Base-by-base conservation (phyloP, 2,329 filamentous ascomycete genomes). In the Coniochaeta ligniaria region DNA sequence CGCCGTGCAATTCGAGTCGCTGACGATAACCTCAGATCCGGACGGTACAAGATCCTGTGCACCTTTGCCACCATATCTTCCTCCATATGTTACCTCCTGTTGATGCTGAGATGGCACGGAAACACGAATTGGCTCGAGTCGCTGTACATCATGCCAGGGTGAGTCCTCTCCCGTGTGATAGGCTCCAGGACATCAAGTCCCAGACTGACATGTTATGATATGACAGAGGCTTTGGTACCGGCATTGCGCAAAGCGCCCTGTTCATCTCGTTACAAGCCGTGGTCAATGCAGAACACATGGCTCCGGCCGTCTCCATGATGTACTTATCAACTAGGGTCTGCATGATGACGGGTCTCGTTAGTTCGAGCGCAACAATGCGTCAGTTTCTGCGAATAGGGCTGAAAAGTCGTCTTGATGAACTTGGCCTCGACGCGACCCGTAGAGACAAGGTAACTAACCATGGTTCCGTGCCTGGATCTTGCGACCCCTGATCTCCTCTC, bases 41-140 rank as follows among this genome's bases (percentile, higher is more conserved):
- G 86, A 0, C 76, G 77, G 1, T 89, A 88, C 69, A 88, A 86
- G 62, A 63, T 69, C 0, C 74, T 86, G 0, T 74, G 85, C 0
- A 74, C 83, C 0, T 57, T 83, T 0, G 80, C 83, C 0, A 78
- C 81, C 0, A 58, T 82, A 0, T 72, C 79, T 1, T 80, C 83
- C 0, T 77, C 79, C 0, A 59, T 79, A 0, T 75, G 79, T 6
- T 87, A 88, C 62, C 55, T 74, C 0, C 70, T 86, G 0, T 76
- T 88, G 3, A 70, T 83, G 9, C 66, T 84, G 1, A 74, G 79
- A 24, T 90, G 87, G 87, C 77, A 82, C 12, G 86, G 85, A 0
- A 63, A 83, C 35, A 88, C 84, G 0, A 78, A 77, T 8, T 77
- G 78, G 65, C 72, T 73, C 62, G 83, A 86, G 63, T 83, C 83